A percentile compares a stretch with the other conserved stretches of the same genome.
Conservation (phyloP, 2,329 filamentous ascomycete genomes). For the Coniochaeta sp. region DNA sequence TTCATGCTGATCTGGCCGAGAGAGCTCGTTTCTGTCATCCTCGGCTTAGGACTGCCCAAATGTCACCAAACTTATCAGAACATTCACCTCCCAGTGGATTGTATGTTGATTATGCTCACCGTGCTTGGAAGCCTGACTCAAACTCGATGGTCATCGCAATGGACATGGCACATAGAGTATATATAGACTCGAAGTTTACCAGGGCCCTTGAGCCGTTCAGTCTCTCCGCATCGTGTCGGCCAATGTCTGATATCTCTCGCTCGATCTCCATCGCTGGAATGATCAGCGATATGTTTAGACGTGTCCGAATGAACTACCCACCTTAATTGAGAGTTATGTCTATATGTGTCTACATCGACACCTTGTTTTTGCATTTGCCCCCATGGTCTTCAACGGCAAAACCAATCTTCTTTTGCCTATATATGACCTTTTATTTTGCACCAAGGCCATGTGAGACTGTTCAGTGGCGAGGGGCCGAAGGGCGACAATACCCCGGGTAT, state of each 20-base stretch:
- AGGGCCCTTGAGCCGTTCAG: background rate
- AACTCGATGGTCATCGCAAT: background rate
- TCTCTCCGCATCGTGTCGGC: background rate
- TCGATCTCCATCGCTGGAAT: background rate
- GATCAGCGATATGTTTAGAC: background rate
- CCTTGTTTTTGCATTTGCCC: background rate
- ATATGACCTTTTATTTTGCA: background rate
- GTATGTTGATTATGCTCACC: background rate
- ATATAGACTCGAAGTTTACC: background rate
- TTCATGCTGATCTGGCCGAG: slow-evolving; percentile 11
- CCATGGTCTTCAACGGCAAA: background rate
- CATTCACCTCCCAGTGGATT: background rate
- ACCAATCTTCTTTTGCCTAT: background rate
- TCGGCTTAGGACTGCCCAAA: background rate
- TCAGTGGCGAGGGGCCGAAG: too few relatives aligned
- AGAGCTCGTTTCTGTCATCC: background rate
- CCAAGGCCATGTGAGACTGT: too few relatives aligned
- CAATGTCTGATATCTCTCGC: background rate
- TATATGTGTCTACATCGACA: background rate
- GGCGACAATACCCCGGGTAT: too few relatives aligned
- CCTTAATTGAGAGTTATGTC: background rate
- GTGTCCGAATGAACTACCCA: background rate
- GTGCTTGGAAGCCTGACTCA: background rate
- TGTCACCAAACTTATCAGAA: background rate
- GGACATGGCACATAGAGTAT: background rate